A percentile compares a stretch with the other conserved stretches of the same genome.
Conservation (phyloP, 2,329 filamentous ascomycete genomes). For the Fulvia fulva region DNA sequence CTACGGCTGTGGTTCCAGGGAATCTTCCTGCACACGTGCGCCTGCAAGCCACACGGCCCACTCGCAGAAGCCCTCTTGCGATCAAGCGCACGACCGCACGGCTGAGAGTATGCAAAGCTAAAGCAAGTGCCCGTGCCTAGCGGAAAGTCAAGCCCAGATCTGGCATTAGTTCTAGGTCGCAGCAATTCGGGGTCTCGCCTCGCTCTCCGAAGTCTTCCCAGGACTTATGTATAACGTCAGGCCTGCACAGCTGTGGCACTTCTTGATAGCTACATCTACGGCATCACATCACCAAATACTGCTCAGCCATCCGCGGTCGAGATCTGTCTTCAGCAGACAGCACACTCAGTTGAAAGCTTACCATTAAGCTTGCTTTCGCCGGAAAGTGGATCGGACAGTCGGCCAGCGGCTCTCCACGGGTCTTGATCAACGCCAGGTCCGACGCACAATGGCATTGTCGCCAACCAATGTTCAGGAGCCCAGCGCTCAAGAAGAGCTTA, state of each 20-base stretch:
- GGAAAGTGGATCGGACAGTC: background rate
- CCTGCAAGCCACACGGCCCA: background rate
- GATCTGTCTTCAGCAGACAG: background rate
- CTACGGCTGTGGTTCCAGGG: background rate
- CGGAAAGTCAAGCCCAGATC: background rate
- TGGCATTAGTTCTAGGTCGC: too few relatives aligned
- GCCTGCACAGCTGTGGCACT: background rate
- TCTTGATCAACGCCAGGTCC: background rate
- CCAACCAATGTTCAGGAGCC: slow-evolving; percentile 32
- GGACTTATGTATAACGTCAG: background rate
- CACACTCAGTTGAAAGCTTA: background rate
- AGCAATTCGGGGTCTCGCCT: background rate
- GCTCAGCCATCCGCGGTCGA: background rate
- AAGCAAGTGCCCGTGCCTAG: background rate
- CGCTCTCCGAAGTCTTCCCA: background rate
- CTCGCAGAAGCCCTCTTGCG: background rate
- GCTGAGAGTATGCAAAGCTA: background rate
- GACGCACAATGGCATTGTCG: slow-evolving; percentile 18
- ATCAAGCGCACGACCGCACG: background rate
- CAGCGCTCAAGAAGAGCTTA: slow-evolving; percentile 42
- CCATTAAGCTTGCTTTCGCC: slow-evolving; percentile 3
- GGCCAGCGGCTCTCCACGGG: slow-evolving; percentile 4
- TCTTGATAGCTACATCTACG: background rate
- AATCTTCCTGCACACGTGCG: background rate
- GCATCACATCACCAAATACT: background rate